A percentile compares a stretch with the other conserved stretches of the same genome.
Conservation (phyloP, 164 flowering plant genomes). For the Protea cynaroides region DNA sequence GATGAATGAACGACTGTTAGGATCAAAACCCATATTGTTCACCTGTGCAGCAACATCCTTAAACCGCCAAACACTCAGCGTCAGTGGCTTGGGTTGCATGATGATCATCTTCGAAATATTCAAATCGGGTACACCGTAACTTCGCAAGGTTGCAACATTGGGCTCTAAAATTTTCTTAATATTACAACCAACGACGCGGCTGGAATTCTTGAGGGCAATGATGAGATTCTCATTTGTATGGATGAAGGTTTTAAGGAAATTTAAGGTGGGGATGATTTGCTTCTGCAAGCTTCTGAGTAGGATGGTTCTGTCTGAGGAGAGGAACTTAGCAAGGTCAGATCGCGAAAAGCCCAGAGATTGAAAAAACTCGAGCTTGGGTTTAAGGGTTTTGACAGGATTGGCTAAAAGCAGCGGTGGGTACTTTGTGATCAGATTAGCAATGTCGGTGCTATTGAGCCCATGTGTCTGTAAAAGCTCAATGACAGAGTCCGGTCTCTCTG, state of each 20-base stretch:
- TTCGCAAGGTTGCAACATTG: background rate
- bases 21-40: slow-evolving; percentile 7
- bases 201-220: background rate
- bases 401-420: background rate
- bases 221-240: background rate
- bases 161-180: background rate
- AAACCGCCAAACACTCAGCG: background rate
- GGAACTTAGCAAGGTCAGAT: background rate
- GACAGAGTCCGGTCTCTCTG: slow-evolving; percentile 8
- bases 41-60: background rate
- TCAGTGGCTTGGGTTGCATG: background rate
- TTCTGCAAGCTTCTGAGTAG: slow-evolving; percentile 6
- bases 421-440: background rate
- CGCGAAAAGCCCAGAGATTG: slow-evolving; percentile 3
- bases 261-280: background rate
- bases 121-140: slow-evolving; percentile 2
- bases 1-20: background rate
- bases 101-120: background rate
- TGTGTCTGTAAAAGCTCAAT: background rate
- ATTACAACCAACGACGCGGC: background rate
- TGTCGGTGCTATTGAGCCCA: slow-evolving; percentile 11
- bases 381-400: slow-evolving; percentile 7
- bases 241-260: background rate
- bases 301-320: background rate
- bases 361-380: slow-evolving; percentile 18